Evolutionary conservation across 805 yeast species (phyloP).

Genomic region (Candida qinlingensis): DNA sequence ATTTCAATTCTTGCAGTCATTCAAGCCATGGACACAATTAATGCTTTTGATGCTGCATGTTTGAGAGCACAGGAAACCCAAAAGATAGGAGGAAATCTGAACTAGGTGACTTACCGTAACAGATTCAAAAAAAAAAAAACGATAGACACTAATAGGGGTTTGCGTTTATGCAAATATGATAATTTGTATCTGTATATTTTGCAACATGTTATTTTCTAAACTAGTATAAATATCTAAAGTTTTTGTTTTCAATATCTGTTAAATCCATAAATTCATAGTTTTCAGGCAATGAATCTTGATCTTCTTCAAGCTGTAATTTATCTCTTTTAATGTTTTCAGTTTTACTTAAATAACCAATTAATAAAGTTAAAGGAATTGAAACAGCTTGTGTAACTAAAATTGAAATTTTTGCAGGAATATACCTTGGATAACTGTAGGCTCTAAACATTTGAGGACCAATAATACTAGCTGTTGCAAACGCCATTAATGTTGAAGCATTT

Average conservation of each 20-base stretch:
- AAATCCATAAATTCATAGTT: conserved; percentile 6
- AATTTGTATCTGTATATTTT: too few relatives aligned
- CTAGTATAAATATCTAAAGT: conserved; percentile 8
- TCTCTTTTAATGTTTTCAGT: conserved; percentile 48
- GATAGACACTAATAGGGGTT: too few relatives aligned
- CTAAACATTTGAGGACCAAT: conserved; percentile 60
- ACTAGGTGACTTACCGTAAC: too few relatives aligned
- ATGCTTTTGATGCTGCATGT: too few relatives aligned
- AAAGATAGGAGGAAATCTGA: too few relatives aligned
- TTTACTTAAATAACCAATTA: conserved; percentile 36
- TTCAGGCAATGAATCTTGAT: neutral
- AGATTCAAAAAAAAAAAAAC: too few relatives aligned
- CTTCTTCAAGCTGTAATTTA: neutral
- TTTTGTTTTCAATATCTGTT: conserved; percentile 7
- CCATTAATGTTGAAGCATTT: conserved; percentile 46
- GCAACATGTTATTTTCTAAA: too few relatives aligned
- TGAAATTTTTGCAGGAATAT: conserved; percentile 54
- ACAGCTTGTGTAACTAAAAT: conserved; percentile 45
- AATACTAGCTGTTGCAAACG: conserved; percentile 35
- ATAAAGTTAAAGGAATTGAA: conserved; percentile 35
- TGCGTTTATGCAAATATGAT: too few relatives aligned
- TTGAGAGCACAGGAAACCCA: too few relatives aligned
- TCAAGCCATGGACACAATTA: too few relatives aligned
- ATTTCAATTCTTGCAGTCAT: too few relatives aligned
- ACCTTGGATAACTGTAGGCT: conserved; percentile 41